These are phyloP conservation scores for Microbotryomycetes sp. DNA, from an alignment of 1,284 basidiomycete genomes.

Conservation along the genomic window DNA sequence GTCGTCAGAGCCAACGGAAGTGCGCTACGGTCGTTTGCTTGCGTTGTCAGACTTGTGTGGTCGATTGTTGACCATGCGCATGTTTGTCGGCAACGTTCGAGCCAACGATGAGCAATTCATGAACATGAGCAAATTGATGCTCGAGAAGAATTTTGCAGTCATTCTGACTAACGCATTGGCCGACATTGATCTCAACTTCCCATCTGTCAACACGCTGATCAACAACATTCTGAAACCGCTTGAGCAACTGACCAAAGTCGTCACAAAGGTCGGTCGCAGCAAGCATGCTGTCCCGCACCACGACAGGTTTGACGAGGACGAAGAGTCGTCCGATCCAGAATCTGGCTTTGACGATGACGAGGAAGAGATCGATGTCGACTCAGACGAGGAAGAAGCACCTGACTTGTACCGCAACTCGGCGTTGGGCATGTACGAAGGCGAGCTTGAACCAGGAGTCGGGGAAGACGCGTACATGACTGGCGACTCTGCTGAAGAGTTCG, in stretches of 20 bases:
- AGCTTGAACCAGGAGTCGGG: slow-evolving; percentile 38
- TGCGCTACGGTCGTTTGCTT: slow-evolving; percentile 79
- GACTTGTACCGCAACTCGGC: slow-evolving; percentile 96
- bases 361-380: slow-evolving; percentile 54
- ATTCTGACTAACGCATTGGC: slow-evolving; percentile 81
- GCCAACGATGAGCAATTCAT: slow-evolving; percentile 71
- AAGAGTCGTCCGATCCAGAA: slow-evolving; percentile 30
- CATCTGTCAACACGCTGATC: slow-evolving; percentile 77
- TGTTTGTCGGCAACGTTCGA: slow-evolving; percentile 43
- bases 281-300: slow-evolving; percentile 45
- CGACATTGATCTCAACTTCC: slow-evolving; percentile 94
- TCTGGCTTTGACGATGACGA: slow-evolving; percentile 42
- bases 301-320: slow-evolving; percentile 32
- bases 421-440: slow-evolving; percentile 72
- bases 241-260: slow-evolving; percentile 88
- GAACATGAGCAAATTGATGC: slow-evolving; percentile 94
- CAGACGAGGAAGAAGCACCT: slow-evolving; percentile 61
- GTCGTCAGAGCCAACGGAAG: slow-evolving; percentile 60
- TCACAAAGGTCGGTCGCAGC: slow-evolving; percentile 90
- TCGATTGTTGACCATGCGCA: slow-evolving; percentile 55
- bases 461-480: slow-evolving; percentile 37
- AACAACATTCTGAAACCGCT: slow-evolving; percentile 80
- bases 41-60: slow-evolving; percentile 83
- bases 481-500: slow-evolving; percentile 32
- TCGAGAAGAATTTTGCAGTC: slow-evolving; percentile 94